Base-by-base conservation (phyloP, 225 moss, liverwort and hornwort species). In the Straminergon stramineum region DNA sequence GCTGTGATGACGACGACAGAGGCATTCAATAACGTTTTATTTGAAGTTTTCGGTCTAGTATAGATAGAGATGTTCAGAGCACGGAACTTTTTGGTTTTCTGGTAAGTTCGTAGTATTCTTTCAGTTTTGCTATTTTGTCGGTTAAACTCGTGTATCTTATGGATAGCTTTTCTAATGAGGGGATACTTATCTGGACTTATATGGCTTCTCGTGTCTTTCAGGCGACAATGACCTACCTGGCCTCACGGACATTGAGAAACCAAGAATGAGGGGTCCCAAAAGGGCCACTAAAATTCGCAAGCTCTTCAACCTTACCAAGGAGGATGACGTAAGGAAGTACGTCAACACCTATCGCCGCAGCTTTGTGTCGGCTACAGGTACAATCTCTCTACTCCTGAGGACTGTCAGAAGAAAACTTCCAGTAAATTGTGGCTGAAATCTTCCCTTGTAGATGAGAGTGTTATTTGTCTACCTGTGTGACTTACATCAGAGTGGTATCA, bases 281-380 rank as follows among this genome's bases (percentile, higher is more conserved):
- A 94, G 96, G 88, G 98, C 98, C 11, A 98, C 97, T 8, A 97
- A 97, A 86, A 98, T 98, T 75, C 95, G 97, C 87, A 96, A 98
- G 91, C 88, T 98, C 45, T 98, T 98, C 78, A 97, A 98, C 76
- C 95, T 98, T 5, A 95, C 95, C 20, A 97, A 98, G 94, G 97
- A 98, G 87, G 98, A 98, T 79, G 98, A 97, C 70, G 97, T 98
- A 71, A 94, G 96, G 92, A 98, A 98, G 89, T 98, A 98, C n/a
- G 97, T 97, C 12, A 96, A 97, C 87, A 96, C 97, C 41, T 98
- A 97, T 87, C 94, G 98, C 67, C 95, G 95, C 58, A 95, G 92
- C 16, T 96, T 96, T 70, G 91, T 92, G 24, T 94, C 97, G 35
- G 70, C 95, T 19, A 95, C 95, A 68, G 97, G 97, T 98, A 79